Evolutionary conservation across 805 yeast species (phyloP), one percentile per base, ranked within the genome.

Genomic region (Metschnikowia rubicola): DNA sequence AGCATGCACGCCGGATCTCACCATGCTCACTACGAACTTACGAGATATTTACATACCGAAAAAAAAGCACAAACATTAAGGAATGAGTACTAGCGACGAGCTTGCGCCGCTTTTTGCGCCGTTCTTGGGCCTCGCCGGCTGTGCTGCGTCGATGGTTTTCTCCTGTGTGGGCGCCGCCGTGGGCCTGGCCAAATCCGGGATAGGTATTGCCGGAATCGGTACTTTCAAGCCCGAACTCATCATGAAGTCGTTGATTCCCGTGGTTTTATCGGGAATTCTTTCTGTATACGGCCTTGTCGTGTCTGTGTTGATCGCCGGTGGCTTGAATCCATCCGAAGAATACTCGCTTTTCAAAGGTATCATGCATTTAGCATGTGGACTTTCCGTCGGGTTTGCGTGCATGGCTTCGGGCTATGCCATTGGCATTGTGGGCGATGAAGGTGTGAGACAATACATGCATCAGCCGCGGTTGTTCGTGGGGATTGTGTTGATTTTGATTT

Each of bases 131-230:
- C 90, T 92, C 69, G 97, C 97, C 35, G 99, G 97, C 44, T 91
- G 98, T 71, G 89, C 94, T 7, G 84, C 89, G 39, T 96, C 97
- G 42, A 88, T 89, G 88, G 79, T 88, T 21, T 74, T 92, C 49
- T 84, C 95, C 48, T 88, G 96, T 63, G 84, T 92, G n/a, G 99
- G 99, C 53, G 98, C 99, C 4, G 98, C 98, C 51, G 84, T 90
- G 57, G 99, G 99, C 48, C 92, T 98, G 3, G 98, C 98, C 52
- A 94, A 94, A 70, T 87, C 96, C 38, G 99, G 99, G 49, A 84
- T 94, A 54, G 99, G 99, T 78, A 94, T 94, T 60, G 75, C 97
- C 30, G 99, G 98, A 77, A 90, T 94, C 56, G 97, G 98, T 75
- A 86, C 96, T 39, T 94, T 92, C 73, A 87, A 88, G 65, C 99